Evolutionary conservation across 352 stramenopile genomes (phyloP).

Genomic region (Phytophthora litchii): DNA sequence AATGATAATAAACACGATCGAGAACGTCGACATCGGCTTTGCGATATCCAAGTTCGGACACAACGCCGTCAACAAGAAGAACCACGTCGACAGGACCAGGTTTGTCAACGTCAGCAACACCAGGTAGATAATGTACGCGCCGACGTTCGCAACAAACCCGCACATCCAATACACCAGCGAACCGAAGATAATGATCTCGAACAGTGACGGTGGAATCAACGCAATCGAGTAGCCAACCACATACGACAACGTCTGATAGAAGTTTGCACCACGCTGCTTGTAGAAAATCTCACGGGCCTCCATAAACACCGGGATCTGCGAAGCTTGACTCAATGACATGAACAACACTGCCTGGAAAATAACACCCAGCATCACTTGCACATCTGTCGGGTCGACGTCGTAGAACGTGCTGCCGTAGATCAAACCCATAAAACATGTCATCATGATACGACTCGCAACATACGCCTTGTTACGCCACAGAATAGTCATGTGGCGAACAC

Average conservation of each 20-base stretch:
- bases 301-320: constrained; percentile 20
- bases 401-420: constrained; percentile 17
- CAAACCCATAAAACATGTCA: constrained; percentile 21
- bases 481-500: constrained; percentile 51
- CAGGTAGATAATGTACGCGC: constrained; percentile 19
- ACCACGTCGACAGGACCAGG: constrained; percentile 16
- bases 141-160: constrained; percentile 25
- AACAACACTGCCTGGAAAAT: constrained; percentile 20
- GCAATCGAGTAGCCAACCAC: constrained; percentile 16
- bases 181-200: constrained; percentile 51
- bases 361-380: constrained; percentile 21
- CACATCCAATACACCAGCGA: constrained; percentile 76
- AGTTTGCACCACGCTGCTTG: constrained; percentile 15
- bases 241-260: constrained; percentile 17
- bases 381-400: constrained; percentile 11
- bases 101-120: constrained; percentile 12
- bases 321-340: constrained; percentile 22
- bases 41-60: constrained; percentile 16
- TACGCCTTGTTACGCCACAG: constrained; percentile 41
- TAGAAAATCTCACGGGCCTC: constrained; percentile 22
- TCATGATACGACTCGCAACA: constrained; percentile 24
- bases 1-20: constrained; percentile 16
- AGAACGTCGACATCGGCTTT: constrained; percentile 17
- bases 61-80: constrained; percentile 12
- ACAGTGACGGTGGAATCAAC: constrained; percentile 11